Evolutionary conservation across 1,284 basidiomycete species (phyloP), one percentile per base, ranked within the genome.

Genomic region (Cutaneotrichosporon mucoides): DNA sequence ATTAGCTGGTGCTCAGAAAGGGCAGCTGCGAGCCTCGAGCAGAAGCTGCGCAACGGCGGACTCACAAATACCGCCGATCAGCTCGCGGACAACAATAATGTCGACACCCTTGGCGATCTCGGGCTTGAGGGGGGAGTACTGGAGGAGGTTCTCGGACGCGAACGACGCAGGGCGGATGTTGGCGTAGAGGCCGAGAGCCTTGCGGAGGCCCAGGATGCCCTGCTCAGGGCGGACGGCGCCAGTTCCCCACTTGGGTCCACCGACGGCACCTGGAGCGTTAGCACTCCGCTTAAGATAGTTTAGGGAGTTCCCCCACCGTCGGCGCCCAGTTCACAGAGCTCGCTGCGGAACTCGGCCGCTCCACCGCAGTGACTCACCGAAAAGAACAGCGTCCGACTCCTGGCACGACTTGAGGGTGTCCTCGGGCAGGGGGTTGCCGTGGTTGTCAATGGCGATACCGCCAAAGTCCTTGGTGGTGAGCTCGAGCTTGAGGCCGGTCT

Each of bases 111-210:
- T 84, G 7, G 89, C 94, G 55, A 95, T 82, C 62, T 89, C 85
- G 50, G 89, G 84, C 77, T 90, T 92, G 62, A 99, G 82, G n/a
- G 96, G 96, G n/a, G 92, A 93, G 81, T 90, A 84, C 56, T 85
- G 82, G 58, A 99, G 81, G 48, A 99, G 85, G 44, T 90, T 88
- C 55, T 96, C 88, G 16, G 92, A 95, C 1, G 92, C 92, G 72
- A 99, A 95, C 71, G 89, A 90, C 33, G 92, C 91, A 6, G 96
- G 96, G 41, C 96, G 90, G 76, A 99, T 96, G 82, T 99, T 99
- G 74, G 92, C 95, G 79, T 95, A 98, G 52, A 98, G 84, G 42
- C 92, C 94, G 56, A 98, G 86, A 47, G 85, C 86, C 85, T 99
- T 98, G 72, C 96, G 89, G 54, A 99, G 85, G n/a, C 82, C 79